A percentile compares a stretch with the other conserved stretches of the same genome.
These are phyloP conservation scores for Tillandsia fasciculata DNA, from an alignment of 176 grass and related monocot species.

Conservation along the genomic window DNA sequence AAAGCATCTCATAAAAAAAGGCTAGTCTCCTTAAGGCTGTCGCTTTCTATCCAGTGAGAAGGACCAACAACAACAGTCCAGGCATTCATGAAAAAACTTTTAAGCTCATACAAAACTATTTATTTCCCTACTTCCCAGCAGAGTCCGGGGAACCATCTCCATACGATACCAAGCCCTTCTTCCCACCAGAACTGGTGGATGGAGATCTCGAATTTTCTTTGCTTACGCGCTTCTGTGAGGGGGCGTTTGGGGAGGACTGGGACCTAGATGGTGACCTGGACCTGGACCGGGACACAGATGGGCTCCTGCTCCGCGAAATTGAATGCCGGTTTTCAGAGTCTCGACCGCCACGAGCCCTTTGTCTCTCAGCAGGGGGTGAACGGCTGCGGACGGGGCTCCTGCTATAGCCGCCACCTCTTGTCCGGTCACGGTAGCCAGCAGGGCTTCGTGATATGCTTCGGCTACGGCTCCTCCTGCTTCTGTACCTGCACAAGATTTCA, in stretches of 20 bases:
- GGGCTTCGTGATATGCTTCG: slow-evolving; percentile 65
- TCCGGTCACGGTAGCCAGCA: slow-evolving; percentile 29
- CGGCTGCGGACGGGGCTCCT: slow-evolving; percentile 50
- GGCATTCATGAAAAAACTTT: background rate
- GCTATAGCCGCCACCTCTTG: slow-evolving; percentile 53
- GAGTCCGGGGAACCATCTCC: slow-evolving; percentile 80
- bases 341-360: slow-evolving; percentile 32
- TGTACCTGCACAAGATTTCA: slow-evolving; percentile 33
- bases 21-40: no score
- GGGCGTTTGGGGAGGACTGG: slow-evolving; percentile 49
- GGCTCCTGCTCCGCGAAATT: slow-evolving; percentile 56
- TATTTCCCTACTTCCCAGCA: slow-evolving; percentile 27
- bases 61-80: background rate
- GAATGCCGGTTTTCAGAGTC: slow-evolving; percentile 26
- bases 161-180: slow-evolving; percentile 86
- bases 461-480: slow-evolving; percentile 53
- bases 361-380: slow-evolving; percentile 48
- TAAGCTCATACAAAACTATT: background rate
- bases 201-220: slow-evolving; percentile 41
- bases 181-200: slow-evolving; percentile 66
- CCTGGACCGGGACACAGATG: slow-evolving; percentile 56
- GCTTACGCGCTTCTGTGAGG: slow-evolving; percentile 43
- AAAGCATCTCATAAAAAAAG: no score
- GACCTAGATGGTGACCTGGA: slow-evolving; percentile 31
- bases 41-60: background rate